Evolutionary conservation across 2,329 filamentous ascomycete genomes (phyloP).

Genomic region (Elsinoe ampelina): DNA sequence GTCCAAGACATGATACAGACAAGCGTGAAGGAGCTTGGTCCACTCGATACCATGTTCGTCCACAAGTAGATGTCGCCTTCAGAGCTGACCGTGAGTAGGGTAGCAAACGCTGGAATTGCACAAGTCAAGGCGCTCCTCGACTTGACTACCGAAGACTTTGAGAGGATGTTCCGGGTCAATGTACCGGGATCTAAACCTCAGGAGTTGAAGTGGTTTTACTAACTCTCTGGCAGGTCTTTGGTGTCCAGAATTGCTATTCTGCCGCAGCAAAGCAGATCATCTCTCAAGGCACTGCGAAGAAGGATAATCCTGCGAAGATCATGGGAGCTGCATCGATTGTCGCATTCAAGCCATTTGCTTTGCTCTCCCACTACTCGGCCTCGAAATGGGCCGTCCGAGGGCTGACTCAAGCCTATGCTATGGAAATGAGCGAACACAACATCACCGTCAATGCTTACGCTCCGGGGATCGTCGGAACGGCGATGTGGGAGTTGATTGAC

Average conservation of each 20-base stretch:
- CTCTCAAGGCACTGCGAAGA: conserved; percentile 43
- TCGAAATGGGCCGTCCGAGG: conserved; percentile 60
- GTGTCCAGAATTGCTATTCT: conserved; percentile 56
- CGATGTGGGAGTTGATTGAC: conserved; percentile 62
- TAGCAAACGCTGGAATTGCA: conserved; percentile 55
- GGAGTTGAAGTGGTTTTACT: neutral
- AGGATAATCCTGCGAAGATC: conserved; percentile 35
- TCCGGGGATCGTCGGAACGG: conserved; percentile 57
- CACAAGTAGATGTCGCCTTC: neutral
- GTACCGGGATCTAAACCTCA: conserved; percentile 29
- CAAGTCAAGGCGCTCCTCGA: conserved; percentile 50
- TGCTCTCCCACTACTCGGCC: conserved; percentile 54
- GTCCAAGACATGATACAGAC: conserved; percentile 46
- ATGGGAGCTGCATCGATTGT: conserved; percentile 43
- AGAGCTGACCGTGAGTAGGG: conserved; percentile 23
- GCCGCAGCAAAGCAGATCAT: conserved; percentile 58
- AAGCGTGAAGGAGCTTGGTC: conserved; percentile 46
- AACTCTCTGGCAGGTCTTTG: conserved; percentile 28
- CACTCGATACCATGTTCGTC: conserved; percentile 38
- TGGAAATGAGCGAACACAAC: conserved; percentile 54
- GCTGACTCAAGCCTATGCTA: conserved; percentile 56
- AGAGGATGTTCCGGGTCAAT: conserved; percentile 55
- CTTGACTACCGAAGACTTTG: conserved; percentile 47
- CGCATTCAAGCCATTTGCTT: conserved; percentile 50
- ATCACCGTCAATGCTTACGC: conserved; percentile 61